Evolutionary conservation across 2,329 filamentous ascomycete genomes (phyloP), one percentile per base, ranked within the genome.

Genomic region (Orbilia blumenaviensis): DNA sequence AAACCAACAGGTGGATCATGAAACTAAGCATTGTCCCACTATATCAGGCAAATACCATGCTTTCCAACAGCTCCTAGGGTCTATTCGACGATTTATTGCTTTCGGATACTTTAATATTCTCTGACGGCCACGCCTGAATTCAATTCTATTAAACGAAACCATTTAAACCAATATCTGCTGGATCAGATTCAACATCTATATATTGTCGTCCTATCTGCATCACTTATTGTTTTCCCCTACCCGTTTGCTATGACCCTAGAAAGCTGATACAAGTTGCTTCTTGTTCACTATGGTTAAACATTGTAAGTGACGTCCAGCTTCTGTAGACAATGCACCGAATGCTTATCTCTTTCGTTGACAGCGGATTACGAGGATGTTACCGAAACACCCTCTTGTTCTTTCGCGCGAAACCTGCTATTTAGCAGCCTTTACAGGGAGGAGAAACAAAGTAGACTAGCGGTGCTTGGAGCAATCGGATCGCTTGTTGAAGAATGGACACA

Each of bases 401-500:
- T 69, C 29, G 72, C 72, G 7, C 64, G 72, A 32, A 76, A 69
- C 27, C 38, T 76, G 8, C 41, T 76, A 1, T 69, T 76, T 50
- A 63, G 64, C 42, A 44, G 56, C 34, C 58, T 76, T 0, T 69
- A 76, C 29, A 68, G 56, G 27, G 72, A 76, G 48, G 72, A 76
- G 58, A 60, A 61, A 41, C 72, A 76, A 9, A 67, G 48, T 42
- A 61, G 72, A 54, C 14, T 69, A 25, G 72, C 72, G 14, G 58
- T 76, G 0, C 64, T 76, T 9, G 60, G 58, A 23, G 64, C 64
- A 38, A 69, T 76, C 16, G 64, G 72, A 2, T 52, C 72, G 16
- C 72, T 76, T 29, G 72, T 76, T 23, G 72, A 76, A 14, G 72
- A 69, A 42, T 76, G 72, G 72, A 76, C 72, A 6, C 64, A 61